Evolutionary conservation across 768 basidiomycete genomes (phyloP).

Genomic region (Boletus tylopilopsis): DNA sequence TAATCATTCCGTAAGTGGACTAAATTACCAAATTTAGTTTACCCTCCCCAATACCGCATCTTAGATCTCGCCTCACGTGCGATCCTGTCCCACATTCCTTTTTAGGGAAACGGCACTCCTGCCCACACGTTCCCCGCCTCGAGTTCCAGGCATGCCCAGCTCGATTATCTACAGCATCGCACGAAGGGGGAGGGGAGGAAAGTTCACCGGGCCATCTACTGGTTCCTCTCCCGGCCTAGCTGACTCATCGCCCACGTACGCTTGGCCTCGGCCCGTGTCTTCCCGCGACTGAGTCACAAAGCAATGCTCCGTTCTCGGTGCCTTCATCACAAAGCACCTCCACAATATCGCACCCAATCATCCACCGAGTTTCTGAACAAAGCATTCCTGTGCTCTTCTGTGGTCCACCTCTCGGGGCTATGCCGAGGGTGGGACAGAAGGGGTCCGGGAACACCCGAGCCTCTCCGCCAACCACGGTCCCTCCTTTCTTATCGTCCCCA

Average conservation of each 20-base stretch:
- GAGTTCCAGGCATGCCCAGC: conserved; percentile 24
- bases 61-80: conserved; percentile 31
- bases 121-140: conserved; percentile 31
- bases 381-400: conserved; percentile 14
- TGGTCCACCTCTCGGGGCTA: not conserved
- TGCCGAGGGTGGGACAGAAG: not conserved
- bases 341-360: conserved; percentile 10
- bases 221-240: not conserved
- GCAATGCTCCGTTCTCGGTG: not conserved
- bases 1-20: conserved; percentile 28
- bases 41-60: conserved; percentile 19
- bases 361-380: conserved; percentile 10
- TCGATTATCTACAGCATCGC: conserved; percentile 24
- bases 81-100: conserved; percentile 11
- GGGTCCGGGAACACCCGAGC: not conserved
- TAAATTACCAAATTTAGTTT: conserved; percentile 14
- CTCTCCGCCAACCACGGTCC: conserved; percentile 7
- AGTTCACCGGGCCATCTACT: too few species aligned
- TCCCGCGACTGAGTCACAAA: not conserved
- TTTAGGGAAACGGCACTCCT: conserved; percentile 11
- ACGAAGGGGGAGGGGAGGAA: too few species aligned
- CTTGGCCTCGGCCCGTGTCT: conserved; percentile 5
- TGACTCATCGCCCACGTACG: conserved; percentile 11
- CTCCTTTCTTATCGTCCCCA: not conserved
- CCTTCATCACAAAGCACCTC: too few species aligned